Evolutionary conservation across 495 filamentous ascomycete species (phyloP), one percentile per base, ranked within the genome.

Genomic region (Neurospora sp.): DNA sequence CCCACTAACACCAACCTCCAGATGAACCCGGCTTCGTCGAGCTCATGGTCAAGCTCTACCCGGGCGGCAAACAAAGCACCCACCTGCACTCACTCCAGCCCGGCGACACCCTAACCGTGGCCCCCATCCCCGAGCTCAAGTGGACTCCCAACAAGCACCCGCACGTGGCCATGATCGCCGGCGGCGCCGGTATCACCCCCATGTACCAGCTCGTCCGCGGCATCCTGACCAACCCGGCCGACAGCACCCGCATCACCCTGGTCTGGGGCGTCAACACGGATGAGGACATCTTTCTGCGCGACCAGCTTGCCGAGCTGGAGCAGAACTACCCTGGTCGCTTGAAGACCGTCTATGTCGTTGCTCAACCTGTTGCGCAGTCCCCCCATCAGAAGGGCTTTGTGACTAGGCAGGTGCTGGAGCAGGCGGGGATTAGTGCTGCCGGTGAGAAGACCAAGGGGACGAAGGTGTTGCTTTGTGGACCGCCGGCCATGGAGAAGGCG

Each of bases 401-500:
- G 2, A 86, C 84, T 1, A 85, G 85, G 75, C 83, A 89, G 72
- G 74, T 92, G 27, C 76, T 92, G 74, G 80, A 85, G 75, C 82
- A 84, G 62, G 83, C 87, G 3, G 80, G 87, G 18, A 73, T 81
- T 44, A 78, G 78, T 40, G 54, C 14, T 66, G 6, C 7, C 14
- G 78, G 83, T 35, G 75, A 78, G 75, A 71, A 75, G 76, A 79
- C 79, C 60, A 70, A 66, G 6, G 54, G 54, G 1, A 82, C 82
- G 4, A 91, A 91, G 77, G 86, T 93, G 9, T 90, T 92, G 75
- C 84, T 93, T 5, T 92, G 90, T 75, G 91, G 90, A 2, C 89
- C 89, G 27, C 88, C 88, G 39, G 84, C 85, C 3, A 90, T 92
- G 89, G 88, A 91, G 79, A 80, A 81, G 49, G 82, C 88, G 5